Evolutionary conservation across 306 rosid species (phyloP), one percentile per base, ranked within the genome.

Genomic region (Dryas drummondii): DNA sequence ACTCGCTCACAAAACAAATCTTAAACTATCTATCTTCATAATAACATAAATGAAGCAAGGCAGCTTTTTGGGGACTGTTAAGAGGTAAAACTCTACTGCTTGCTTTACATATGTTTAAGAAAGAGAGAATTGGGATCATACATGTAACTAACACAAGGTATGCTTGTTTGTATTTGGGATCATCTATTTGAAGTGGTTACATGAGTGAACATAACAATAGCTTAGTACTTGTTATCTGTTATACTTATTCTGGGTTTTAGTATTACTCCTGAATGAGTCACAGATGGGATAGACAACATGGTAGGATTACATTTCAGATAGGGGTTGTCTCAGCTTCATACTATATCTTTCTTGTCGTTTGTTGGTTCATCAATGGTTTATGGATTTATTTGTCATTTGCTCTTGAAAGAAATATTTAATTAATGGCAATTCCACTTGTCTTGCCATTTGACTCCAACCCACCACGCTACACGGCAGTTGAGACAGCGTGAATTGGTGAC

Each of bases 1-100:
- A 76, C 69, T 68, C 69, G 46, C 57, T 76, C 80, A 40, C 68
- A 68, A 41, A 68, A 40, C 69, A 68, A 57, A 44, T 58, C 32
- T 59, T 68, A 13, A 52, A 32, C 9, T 51, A 49, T 49, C 60
- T 15, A 14, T 22, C 67, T 1, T 47, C 57, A 58, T 32, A 19
- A 32, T n/a, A 16, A 49, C 48, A 22, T 45, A 27, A 55, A 66
- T 55, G 32, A 48, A 66, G 66, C 27, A 48, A 52, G 45, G 6
- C 67, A 50, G 71, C 63, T 6, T 45, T 47, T 16, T 9, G 42
- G 64, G 74, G 63, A 17, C 42, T 56, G 59, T 26, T 27, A 46
- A 10, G 57, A 45, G 66, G 66, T 53, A 19, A 76, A 41, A 15
- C 48, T 22, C 1, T 41, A 26, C 12, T 55, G 10, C 42, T 57